phyloP scores from a whole-genome alignment of 225 moss, liverwort and hornwort species.

The Climacium dendroides region DNA sequence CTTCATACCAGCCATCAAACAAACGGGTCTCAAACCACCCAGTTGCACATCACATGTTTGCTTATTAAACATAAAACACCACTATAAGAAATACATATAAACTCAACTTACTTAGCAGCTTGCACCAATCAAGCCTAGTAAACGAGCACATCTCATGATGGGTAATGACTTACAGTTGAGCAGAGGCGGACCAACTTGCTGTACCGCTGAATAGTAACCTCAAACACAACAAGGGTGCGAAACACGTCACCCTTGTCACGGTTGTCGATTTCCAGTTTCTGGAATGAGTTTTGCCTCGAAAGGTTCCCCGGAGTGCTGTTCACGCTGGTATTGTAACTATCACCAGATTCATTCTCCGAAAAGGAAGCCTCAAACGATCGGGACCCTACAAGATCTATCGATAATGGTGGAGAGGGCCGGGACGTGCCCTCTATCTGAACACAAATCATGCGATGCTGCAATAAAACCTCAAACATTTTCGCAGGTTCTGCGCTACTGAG shows the following conservation, averaged over 20 bases:
- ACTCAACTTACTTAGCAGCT: neutral
- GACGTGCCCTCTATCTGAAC: slow-evolving; percentile 91
- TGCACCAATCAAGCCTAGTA: neutral
- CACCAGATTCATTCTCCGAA: slow-evolving; percentile 58
- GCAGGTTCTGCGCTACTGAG: slow-evolving; percentile 42
- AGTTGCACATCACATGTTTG: neutral
- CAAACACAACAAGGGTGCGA: slow-evolving; percentile 75
- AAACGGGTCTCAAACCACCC: neutral
- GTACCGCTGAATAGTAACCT: slow-evolving; percentile 82
- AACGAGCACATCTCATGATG: neutral
- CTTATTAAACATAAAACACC: neutral
- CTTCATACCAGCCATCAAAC: neutral
- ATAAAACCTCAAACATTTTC: slow-evolving; percentile 50
- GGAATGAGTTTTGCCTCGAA: slow-evolving; percentile 48
- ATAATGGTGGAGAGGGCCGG: slow-evolving; percentile 79
- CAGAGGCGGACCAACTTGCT: slow-evolving; percentile 94
- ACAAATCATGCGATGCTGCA: slow-evolving; percentile 79
- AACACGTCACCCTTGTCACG: slow-evolving; percentile 68
- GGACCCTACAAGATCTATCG: slow-evolving; percentile 88
- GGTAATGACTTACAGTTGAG: slow-evolving; percentile 55
- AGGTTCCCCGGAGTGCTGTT: slow-evolving; percentile 2
- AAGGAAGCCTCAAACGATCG: slow-evolving; percentile 82
- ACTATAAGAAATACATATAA: neutral
- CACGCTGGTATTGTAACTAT: slow-evolving; percentile 28
- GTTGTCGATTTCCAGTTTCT: slow-evolving; percentile 52